Percentiles rank a stretch among this genome's conserved stretches.
Evolutionary conservation across 495 filamentous ascomycete genomes (phyloP).

Genomic region (Xylaria cubensis): DNA sequence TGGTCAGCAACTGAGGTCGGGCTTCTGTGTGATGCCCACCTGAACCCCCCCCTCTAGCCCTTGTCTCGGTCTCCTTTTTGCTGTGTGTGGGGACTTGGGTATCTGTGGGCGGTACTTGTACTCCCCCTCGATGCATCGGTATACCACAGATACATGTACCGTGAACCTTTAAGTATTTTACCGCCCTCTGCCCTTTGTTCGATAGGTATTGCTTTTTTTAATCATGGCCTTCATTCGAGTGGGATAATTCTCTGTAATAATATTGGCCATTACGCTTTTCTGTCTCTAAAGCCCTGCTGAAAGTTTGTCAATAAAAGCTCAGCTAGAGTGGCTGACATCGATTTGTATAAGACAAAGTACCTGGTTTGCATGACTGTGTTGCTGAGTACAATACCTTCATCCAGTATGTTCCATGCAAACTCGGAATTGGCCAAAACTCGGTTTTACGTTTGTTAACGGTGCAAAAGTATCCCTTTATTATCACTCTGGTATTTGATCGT

Average conservation of each 20-base stretch:
- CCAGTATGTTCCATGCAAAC: background rate
- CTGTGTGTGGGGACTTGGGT: slow-evolving; percentile 20
- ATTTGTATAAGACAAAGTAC: slow-evolving; percentile 2
- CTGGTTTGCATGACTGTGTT: slow-evolving; percentile 9
- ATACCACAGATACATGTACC: background rate
- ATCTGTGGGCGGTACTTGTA: background rate
- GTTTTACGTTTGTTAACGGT: slow-evolving; percentile 1
- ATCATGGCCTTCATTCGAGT: background rate
- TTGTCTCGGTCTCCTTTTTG: slow-evolving; percentile 28
- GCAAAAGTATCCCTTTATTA: background rate
- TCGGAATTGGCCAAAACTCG: background rate
- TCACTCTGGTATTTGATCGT: background rate
- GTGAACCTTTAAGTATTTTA: background rate
- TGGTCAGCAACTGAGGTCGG: slow-evolving; percentile 10
- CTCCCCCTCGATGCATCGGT: background rate
- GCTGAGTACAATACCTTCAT: slow-evolving; percentile 6
- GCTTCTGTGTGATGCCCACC: slow-evolving; percentile 19
- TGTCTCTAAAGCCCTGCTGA: background rate
- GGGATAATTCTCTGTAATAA: background rate
- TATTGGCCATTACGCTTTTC: background rate
- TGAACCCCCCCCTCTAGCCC: slow-evolving; percentile 11
- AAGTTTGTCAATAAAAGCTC: background rate
- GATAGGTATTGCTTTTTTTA: background rate
- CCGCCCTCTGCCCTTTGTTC: background rate
- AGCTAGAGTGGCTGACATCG: background rate